Evolutionary conservation across 306 rosid genomes (phyloP), one percentile per base, ranked within the genome.

Genomic region (Inga laurina): DNA sequence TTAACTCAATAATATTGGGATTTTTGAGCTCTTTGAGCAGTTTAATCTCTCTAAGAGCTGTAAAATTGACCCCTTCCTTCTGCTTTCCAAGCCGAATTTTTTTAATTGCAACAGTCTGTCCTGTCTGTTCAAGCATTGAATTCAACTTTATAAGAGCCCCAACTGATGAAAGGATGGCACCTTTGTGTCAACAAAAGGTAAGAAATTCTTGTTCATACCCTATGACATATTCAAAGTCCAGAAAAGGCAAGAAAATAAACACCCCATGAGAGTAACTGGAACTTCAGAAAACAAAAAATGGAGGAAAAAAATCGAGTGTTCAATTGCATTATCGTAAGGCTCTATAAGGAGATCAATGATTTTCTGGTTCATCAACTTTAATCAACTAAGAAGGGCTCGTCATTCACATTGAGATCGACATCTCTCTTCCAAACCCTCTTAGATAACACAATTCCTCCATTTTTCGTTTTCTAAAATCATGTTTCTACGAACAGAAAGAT

Each of bases 81-180:
- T 94, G 97, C 90, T 90, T 96, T 59, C 99, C 99, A 76, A 96
- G 91, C 72, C 99, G 91, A 88, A 96, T 96, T 85, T 92, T 96
- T 89, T 96, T 96, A 67, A 96, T 96, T 5, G 99, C 99, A 85
- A 96, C 98, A 3, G 88, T 88, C 89, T 92, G 94, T 39, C 98
- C 97, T 32, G 97, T 94, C 99, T 96, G 92, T 85, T 90, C 54
- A 86, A 78, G 77, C 70, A 90, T 82, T 14, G 69, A 76, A 76
- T 43, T 51, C 74, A 87, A 24, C 54, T 74, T 78, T 14, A 75
- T 74, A 74, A 78, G 77, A 57, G 78, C 84, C 62, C 65, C 46
- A 30, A 30, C 77, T 19, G 21, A 69, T 41, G 65, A 72, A 54
- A 51, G 64, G 37, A 51, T 21, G 34, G 24, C 87, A 77, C 45